Base-by-base conservation (phyloP, 371 early-diverging fungal genomes). In the Apophysomyces variabilis region DNA sequence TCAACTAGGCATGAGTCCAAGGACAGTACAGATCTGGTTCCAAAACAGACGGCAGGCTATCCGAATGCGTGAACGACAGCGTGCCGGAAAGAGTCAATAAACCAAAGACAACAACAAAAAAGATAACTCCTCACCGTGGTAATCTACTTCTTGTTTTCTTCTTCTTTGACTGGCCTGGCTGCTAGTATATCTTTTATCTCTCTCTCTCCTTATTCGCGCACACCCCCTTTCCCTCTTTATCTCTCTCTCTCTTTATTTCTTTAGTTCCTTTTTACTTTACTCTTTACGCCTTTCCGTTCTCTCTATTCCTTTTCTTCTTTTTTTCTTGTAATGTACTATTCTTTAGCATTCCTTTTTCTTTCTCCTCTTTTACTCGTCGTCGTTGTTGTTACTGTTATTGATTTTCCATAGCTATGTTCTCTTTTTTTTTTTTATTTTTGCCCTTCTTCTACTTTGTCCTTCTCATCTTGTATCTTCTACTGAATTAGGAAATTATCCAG, bases 21-120 rank as follows among this genome's bases (percentile, higher is more conserved):
- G 84, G 77, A 87, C 91, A 16, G 93, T 97, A 3, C 95, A 97
- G 73, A 93, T 96, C 43, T 96, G 97, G 97, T 97, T 97, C 75
- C 97, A 97, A 73, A 97, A 97, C 77, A 86, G 93, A 64, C 86
- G 97, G 32, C 89, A 89, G 65, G 79, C 82, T 38, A 74, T 78
- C 65, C 69, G 90, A 64, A 73, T 87, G 78, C 73, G 74, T 85
- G 74, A 79, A 71, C 75, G 76, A 7, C 77, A 76, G 63, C 57
- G 70, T 47, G 35, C 21, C 32, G 54, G 32, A 50, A 50, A 50
- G 21, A 26, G 3, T 57, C 71, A 26, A 58, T 71, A 50, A 71
- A 58, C 21, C 21, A 26, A n/a, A 50, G 32, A 50, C 3, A 50
- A 21, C 3, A 50, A 50, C 1, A 41, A 5, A 41, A 41, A 41